These are phyloP conservation scores for Lojkania enalia DNA, from an alignment of 2,329 filamentous ascomycete genomes.

Conservation along the genomic window DNA sequence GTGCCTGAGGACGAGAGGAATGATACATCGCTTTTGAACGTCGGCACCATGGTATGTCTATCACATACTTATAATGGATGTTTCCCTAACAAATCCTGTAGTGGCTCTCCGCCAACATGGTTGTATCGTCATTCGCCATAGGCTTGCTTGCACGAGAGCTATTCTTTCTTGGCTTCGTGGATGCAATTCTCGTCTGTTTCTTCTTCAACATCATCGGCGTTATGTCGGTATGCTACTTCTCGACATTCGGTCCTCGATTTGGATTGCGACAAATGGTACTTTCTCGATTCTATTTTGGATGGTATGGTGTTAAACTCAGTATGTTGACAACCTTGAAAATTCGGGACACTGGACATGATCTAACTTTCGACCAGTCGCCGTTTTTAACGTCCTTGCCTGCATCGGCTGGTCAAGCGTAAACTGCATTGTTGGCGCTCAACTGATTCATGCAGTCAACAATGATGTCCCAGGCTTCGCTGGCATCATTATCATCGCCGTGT, in stretches of 20 bases:
- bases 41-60: conserved; percentile 68
- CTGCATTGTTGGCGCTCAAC: conserved; percentile 76
- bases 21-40: conserved; percentile 65
- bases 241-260: conserved; percentile 73
- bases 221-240: conserved; percentile 74
- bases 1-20: conserved; percentile 71
- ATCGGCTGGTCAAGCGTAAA: conserved; percentile 79
- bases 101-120: conserved; percentile 81
- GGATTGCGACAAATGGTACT: conserved; percentile 80
- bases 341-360: too few relatives aligned
- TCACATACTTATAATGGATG: neutral
- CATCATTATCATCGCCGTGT: conserved; percentile 71
- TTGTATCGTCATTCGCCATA: conserved; percentile 75
- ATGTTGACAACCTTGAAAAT: too few relatives aligned
- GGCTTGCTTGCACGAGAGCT: conserved; percentile 71
- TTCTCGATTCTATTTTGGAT: conserved; percentile 77
- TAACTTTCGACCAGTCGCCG: too few relatives aligned
- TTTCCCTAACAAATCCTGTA: conserved; percentile 38
- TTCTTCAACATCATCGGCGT: conserved; percentile 78
- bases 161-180: conserved; percentile 72
- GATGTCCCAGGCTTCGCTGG: conserved; percentile 73
- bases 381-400: conserved; percentile 71
- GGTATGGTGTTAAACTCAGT: conserved; percentile 68
- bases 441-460: conserved; percentile 72
- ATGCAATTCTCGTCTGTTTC: conserved; percentile 70